Evolutionary conservation across 805 yeast genomes (phyloP).

Genomic region (Candida sanyiensis): DNA sequence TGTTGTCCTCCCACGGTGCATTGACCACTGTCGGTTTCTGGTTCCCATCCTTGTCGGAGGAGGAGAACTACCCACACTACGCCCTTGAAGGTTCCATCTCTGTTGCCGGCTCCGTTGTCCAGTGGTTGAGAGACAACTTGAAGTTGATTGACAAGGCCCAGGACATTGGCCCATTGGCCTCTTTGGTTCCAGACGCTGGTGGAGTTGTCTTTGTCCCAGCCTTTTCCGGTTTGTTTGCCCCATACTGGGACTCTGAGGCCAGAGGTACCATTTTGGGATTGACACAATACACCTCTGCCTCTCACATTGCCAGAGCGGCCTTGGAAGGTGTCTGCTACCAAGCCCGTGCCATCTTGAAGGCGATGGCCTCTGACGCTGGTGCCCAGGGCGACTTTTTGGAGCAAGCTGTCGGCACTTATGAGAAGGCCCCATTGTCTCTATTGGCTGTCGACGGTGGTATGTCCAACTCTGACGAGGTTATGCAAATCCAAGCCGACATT

Average conservation of each 20-base stretch:
- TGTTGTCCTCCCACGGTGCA: slow-evolving; percentile 73
- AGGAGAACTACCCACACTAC: slow-evolving; percentile 58
- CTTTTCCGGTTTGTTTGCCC: slow-evolving; percentile 89
- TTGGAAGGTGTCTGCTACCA: slow-evolving; percentile 94
- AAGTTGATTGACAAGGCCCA: slow-evolving; percentile 74
- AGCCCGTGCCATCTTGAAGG: slow-evolving; percentile 81
- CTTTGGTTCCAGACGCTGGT: slow-evolving; percentile 72
- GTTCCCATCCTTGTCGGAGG: slow-evolving; percentile 58
- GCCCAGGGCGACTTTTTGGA: slow-evolving; percentile 49
- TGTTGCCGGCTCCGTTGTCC: slow-evolving; percentile 90
- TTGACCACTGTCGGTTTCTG: slow-evolving; percentile 88
- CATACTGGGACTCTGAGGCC: slow-evolving; percentile 91
- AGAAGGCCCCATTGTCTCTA: slow-evolving; percentile 45
- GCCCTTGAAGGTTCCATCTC: slow-evolving; percentile 96
- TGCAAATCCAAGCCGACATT: slow-evolving; percentile 91
- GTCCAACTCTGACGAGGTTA: slow-evolving; percentile 84
- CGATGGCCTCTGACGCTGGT: slow-evolving; percentile 84
- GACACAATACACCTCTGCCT: slow-evolving; percentile 86
- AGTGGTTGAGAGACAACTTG: slow-evolving; percentile 90
- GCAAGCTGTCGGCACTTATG: slow-evolving; percentile 36
- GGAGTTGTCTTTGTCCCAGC: slow-evolving; percentile 96
- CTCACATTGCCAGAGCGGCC: slow-evolving; percentile 92
- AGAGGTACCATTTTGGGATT: slow-evolving; percentile 91
- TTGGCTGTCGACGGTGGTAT: slow-evolving; percentile 92
- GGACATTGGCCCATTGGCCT: slow-evolving; percentile 87